Base-by-base conservation (phyloP, 345 rosid species). In the Erucastrum elatum region DNA sequence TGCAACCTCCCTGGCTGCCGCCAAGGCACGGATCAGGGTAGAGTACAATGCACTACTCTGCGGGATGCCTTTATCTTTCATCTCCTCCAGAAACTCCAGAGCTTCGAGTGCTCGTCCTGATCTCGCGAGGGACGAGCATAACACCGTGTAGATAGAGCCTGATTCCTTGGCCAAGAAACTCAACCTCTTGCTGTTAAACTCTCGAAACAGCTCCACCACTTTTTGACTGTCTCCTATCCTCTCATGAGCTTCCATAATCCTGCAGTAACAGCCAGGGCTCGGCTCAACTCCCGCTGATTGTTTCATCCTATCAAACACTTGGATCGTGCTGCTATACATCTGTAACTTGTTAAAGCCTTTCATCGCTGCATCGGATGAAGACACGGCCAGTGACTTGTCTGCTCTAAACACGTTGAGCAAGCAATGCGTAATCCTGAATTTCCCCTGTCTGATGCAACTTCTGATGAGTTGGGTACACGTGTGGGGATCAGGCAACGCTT, bases 261-360 rank as follows among this genome's bases (percentile, higher is more conserved):
- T 85, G 75, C 84, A 86, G 80, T 89, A 94, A 72, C 90, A 86
- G 25, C 83, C 82, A 2, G 88, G 81, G 78, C 88, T 85, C 68
- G 84, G 74, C 62, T 68, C 83, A 77, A 88, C 77, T 35, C 77
- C 85, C 2, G 74, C 77, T 4, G 77, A 82, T 46, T 72, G 77
- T 80, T 82, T 86, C 86, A 91, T 74, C 71, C 71, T 87, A 66
- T 86, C 85, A 49, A 83, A 85, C 35, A 87, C 85, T 12, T 63
- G 59, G 68, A 89, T 70, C 17, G 96, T 85, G 82, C 90, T 84
- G 58, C 90, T 80, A 79, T 80, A 94, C 98, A 94, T 91, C 63
- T 94, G 97, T 34, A 91, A 82, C 75, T 89, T 88, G 80, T 94
- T 94, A 35, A 88, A 94, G 34, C 88, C 93, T 82, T 72, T 82